These are phyloP conservation scores for Talaromyces funiculosus DNA, from an alignment of 2,329 filamentous ascomycete genomes.

Conservation along the genomic window DNA sequence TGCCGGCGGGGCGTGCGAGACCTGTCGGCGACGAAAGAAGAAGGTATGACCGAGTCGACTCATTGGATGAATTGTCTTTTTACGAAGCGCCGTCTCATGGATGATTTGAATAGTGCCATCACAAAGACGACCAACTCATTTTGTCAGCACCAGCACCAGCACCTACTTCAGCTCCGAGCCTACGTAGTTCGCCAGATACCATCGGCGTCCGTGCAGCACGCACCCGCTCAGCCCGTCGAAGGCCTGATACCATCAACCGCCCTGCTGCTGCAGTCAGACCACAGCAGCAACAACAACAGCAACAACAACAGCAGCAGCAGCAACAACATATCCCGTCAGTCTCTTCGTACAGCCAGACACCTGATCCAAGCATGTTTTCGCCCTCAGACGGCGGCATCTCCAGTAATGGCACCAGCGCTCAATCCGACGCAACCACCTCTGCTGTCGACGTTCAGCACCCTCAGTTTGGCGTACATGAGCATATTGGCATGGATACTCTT, in stretches of 20 bases:
- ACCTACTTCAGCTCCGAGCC: not conserved
- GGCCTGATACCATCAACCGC: not conserved
- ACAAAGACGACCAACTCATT: not conserved
- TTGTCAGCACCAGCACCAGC: not conserved
- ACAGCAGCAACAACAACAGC: no score
- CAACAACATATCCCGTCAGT: not conserved
- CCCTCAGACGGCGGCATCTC: not conserved
- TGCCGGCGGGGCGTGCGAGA: slow-evolving; percentile 4
- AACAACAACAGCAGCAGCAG: not conserved
- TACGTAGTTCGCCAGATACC: no score
- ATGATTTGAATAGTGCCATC: not conserved
- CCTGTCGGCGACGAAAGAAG: slow-evolving; percentile 2
- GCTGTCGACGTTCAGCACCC: not conserved
- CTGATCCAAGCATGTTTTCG: not conserved
- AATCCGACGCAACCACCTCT: not conserved
- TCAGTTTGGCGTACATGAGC: not conserved
- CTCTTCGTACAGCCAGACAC: not conserved
- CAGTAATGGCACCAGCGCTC: not conserved
- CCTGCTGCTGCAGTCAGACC: not conserved
- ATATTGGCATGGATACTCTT: not conserved
- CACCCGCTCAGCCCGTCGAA: not conserved
- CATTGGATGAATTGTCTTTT: not conserved
- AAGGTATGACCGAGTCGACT: slow-evolving; percentile 3
- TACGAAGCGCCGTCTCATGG: not conserved
- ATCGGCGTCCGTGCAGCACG: no score